These are phyloP conservation scores for Gossypium schwendimanii DNA, from an alignment of 441 rosid genomes.

Conservation along the genomic window DNA sequence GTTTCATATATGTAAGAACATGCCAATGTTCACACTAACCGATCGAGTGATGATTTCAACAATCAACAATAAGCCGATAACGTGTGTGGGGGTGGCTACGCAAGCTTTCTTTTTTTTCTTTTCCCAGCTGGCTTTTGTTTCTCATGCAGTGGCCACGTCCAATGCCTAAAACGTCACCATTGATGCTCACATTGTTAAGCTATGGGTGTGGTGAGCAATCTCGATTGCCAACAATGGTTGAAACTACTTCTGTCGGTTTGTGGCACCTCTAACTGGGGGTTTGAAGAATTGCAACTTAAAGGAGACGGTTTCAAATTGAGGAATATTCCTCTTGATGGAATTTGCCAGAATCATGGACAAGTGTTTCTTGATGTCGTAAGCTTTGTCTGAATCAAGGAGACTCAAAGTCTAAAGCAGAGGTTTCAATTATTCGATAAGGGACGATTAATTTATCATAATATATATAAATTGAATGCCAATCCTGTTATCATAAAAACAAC, in stretches of 20 bases:
- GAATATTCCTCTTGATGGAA: slow-evolving; percentile 33
- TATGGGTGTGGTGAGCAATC: neutral
- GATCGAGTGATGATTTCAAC: neutral
- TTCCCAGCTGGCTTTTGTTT: slow-evolving; percentile 13
- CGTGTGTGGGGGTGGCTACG: slow-evolving; percentile 3
- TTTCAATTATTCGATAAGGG: neutral
- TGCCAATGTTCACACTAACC: slow-evolving; percentile 4
- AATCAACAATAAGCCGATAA: neutral
- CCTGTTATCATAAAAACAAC: neutral
- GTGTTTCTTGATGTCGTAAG: slow-evolving; percentile 15
- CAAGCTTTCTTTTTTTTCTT: slow-evolving; percentile 7
- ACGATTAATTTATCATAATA: too few species aligned
- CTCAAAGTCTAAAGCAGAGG: neutral
- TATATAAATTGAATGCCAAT: too few species aligned
- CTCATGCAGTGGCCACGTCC: slow-evolving; percentile 16
- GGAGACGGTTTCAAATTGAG: slow-evolving; percentile 28
- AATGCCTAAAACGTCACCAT: slow-evolving; percentile 5
- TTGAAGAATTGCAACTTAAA: slow-evolving; percentile 10
- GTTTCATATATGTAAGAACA: neutral
- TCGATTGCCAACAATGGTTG: slow-evolving; percentile 14
- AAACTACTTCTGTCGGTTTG: slow-evolving; percentile 17
- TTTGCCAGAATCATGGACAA: slow-evolving; percentile 24
- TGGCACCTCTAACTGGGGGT: slow-evolving; percentile 7
- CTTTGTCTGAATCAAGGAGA: slow-evolving; percentile 13
- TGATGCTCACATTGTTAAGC: slow-evolving; percentile 6